phyloP scores from a whole-genome alignment of 495 filamentous ascomycete genomes.

The Elaphomyces granulatus region DNA sequence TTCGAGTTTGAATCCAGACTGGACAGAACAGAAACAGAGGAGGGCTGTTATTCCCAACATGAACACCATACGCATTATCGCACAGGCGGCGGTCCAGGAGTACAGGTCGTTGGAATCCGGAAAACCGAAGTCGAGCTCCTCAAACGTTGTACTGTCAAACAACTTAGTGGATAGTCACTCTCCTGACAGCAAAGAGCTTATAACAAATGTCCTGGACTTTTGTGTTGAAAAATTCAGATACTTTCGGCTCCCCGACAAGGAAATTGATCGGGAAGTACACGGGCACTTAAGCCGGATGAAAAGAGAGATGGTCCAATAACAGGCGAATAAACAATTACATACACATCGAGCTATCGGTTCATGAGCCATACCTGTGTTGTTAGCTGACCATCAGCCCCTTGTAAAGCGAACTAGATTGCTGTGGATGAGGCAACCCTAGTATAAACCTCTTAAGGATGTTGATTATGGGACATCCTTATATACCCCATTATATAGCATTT shows the following conservation, averaged over 20 bases:
- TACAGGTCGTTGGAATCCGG: conserved; percentile 6
- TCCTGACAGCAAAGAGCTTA: not conserved
- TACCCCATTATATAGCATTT: no score
- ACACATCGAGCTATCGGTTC: no score
- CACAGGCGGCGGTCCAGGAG: conserved; percentile 24
- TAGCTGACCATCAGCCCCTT: no score
- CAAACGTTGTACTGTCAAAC: not conserved
- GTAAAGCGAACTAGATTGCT: no score
- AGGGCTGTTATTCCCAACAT: conserved; percentile 23
- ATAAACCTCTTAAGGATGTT: no score
- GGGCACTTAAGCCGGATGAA: conserved; percentile 17
- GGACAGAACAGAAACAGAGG: conserved; percentile 13
- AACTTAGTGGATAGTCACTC: not conserved
- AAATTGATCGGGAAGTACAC: conserved; percentile 25
- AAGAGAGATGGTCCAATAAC: no score
- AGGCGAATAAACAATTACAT: no score
- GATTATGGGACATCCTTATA: no score
- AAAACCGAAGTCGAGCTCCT: not conserved
- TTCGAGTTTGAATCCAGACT: conserved; percentile 14
- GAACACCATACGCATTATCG: conserved; percentile 29
- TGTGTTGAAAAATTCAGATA: conserved; percentile 23
- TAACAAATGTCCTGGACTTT: conserved; percentile 19
- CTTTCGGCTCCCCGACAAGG: conserved; percentile 15
- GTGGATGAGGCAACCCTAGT: no score
- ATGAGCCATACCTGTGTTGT: no score